These are phyloP conservation scores for Aspergillus heteromorphus DNA, from an alignment of 495 filamentous ascomycete species.

Conservation along the genomic window DNA sequence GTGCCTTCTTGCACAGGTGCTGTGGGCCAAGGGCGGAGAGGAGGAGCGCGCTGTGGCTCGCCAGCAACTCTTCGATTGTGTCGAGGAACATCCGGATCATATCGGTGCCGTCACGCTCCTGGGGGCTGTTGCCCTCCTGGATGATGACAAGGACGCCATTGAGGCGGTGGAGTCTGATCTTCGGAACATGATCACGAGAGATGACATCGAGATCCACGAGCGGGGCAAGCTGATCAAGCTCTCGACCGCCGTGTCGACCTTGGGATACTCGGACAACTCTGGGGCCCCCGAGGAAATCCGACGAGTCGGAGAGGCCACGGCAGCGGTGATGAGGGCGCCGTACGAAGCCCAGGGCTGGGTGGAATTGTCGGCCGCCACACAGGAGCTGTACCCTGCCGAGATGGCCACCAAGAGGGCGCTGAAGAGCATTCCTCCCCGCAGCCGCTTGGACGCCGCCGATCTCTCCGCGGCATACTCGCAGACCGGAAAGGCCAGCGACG, in stretches of 20 bases:
- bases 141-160: slow-evolving; percentile 68
- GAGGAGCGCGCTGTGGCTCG: slow-evolving; percentile 69
- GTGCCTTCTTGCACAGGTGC: slow-evolving; percentile 80
- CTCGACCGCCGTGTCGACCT: slow-evolving; percentile 48
- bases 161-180: slow-evolving; percentile 80
- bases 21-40: slow-evolving; percentile 84
- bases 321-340: slow-evolving; percentile 72
- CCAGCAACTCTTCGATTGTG: slow-evolving; percentile 71
- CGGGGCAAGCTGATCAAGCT: slow-evolving; percentile 52
- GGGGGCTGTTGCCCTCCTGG: slow-evolving; percentile 75
- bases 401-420: slow-evolving; percentile 80
- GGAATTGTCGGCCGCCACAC: slow-evolving; percentile 55
- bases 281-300: slow-evolving; percentile 31
- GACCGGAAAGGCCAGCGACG: slow-evolving; percentile 63
- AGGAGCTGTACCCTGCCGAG: slow-evolving; percentile 55
- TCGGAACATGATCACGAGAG: slow-evolving; percentile 58
- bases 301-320: slow-evolving; percentile 52
- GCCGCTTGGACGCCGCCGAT: slow-evolving; percentile 60
- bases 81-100: slow-evolving; percentile 67
- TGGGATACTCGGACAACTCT: slow-evolving; percentile 32
- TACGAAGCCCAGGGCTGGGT: slow-evolving; percentile 72
- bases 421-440: slow-evolving; percentile 63
- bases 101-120: slow-evolving; percentile 72
- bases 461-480: slow-evolving; percentile 73
- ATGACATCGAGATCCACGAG: slow-evolving; percentile 44